These are phyloP conservation scores for Peziza echinospora DNA, from an alignment of 495 filamentous ascomycete genomes.

Conservation along the genomic window DNA sequence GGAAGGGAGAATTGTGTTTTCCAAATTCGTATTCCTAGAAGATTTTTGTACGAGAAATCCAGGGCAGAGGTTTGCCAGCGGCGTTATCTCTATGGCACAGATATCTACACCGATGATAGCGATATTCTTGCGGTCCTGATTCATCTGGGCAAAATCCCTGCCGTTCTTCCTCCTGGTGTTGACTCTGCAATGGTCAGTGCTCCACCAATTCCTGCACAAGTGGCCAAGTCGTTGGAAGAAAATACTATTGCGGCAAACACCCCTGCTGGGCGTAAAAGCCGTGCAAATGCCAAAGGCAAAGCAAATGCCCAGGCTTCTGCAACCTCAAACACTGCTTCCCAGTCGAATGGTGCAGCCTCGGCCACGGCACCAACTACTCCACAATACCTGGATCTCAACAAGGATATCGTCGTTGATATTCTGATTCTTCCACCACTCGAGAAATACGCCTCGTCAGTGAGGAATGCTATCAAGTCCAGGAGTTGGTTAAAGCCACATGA, in stretches of 20 bases:
- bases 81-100: constrained; percentile 72
- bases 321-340: neutral
- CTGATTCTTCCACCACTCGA: constrained; percentile 61
- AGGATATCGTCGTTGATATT: constrained; percentile 66
- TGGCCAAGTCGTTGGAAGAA: neutral
- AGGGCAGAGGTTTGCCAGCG: constrained; percentile 63
- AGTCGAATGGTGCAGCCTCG: neutral
- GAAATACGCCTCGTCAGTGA: constrained; percentile 47
- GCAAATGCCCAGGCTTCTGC: neutral
- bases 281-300: neutral
- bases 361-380: neutral
- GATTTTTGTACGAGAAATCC: constrained; percentile 42
- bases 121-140: constrained; percentile 85
- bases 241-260: too few relatives aligned
- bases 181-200: constrained; percentile 28
- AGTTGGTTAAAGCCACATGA: constrained; percentile 49
- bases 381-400: constrained; percentile 21
- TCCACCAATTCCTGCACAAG: neutral
- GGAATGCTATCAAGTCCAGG: constrained; percentile 61
- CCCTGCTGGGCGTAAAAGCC: neutral
- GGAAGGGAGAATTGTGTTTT: constrained; percentile 76
- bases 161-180: constrained; percentile 62
- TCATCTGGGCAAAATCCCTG: constrained; percentile 77
- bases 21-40: constrained; percentile 63
- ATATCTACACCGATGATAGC: constrained; percentile 88